These are phyloP conservation scores for Salvia sclarea DNA, from an alignment of 305 asterid species.

Conservation along the genomic window DNA sequence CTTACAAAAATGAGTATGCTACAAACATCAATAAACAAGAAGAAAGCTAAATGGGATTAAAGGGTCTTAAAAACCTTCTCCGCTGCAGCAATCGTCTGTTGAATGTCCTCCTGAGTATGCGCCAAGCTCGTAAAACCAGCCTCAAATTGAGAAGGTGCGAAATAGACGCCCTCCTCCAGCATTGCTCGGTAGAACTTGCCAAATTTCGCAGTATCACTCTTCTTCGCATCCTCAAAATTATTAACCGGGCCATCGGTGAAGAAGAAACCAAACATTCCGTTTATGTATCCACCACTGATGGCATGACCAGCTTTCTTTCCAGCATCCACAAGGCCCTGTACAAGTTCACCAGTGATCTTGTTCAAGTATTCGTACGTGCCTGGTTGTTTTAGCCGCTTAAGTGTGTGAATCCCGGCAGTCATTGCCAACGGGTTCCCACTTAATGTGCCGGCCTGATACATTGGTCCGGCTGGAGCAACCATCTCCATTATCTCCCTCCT, in stretches of 20 bases:
- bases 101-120: slow-evolving; percentile 77
- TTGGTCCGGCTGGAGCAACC: slow-evolving; percentile 98
- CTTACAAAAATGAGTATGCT: slow-evolving; percentile 34
- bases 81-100: slow-evolving; percentile 77
- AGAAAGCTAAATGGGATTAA: slow-evolving; percentile 15
- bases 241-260: slow-evolving; percentile 82
- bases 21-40: neutral
- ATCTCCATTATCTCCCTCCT: slow-evolving; percentile 94
- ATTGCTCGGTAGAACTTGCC: slow-evolving; percentile 76
- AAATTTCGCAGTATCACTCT: slow-evolving; percentile 81
- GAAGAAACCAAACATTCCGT: slow-evolving; percentile 96
- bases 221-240: slow-evolving; percentile 85
- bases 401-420: slow-evolving; percentile 99
- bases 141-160: slow-evolving; percentile 97
- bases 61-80: slow-evolving; percentile 74
- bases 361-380: slow-evolving; percentile 79
- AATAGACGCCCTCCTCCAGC: slow-evolving; percentile 94
- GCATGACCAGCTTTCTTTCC: slow-evolving; percentile 96
- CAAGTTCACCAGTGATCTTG: slow-evolving; percentile 70
- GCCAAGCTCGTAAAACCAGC: slow-evolving; percentile 95
- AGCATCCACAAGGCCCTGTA: slow-evolving; percentile 65
- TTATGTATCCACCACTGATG: slow-evolving; percentile 73
- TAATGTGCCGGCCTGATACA: slow-evolving; percentile 97
- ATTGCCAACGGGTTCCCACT: slow-evolving; percentile 98
- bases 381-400: slow-evolving; percentile 64